Percentiles rank a stretch among this genome's conserved stretches.
Evolutionary conservation across 768 basidiomycete genomes (phyloP).

Genomic region (Tricholoma sp.): DNA sequence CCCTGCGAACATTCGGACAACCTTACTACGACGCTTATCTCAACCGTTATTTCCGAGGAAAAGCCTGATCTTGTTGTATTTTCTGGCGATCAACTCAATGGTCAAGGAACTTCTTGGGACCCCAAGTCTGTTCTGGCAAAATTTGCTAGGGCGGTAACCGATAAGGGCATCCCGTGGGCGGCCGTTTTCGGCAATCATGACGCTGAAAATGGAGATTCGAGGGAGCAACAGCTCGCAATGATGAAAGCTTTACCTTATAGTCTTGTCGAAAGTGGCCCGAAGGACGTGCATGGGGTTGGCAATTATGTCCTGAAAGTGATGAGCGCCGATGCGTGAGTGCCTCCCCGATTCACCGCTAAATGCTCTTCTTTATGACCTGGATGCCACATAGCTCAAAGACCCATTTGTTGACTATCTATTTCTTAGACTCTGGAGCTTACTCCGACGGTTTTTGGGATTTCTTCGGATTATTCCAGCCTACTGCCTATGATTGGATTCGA

Average conservation of each 20-base stretch:
- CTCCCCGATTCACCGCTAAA: background rate
- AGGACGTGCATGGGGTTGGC: constrained; percentile 81
- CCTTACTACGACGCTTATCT: constrained; percentile 70
- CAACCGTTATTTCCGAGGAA: constrained; percentile 66
- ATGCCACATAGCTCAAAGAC: constrained; percentile 60
- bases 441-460: constrained; percentile 53
- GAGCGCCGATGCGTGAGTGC: constrained; percentile 77
- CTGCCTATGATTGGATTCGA: constrained; percentile 84
- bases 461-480: constrained; percentile 59
- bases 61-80: constrained; percentile 92
- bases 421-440: constrained; percentile 86
- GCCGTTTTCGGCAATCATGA: constrained; percentile 96
- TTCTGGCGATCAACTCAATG: constrained; percentile 90
- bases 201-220: constrained; percentile 58
- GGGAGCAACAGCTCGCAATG: constrained; percentile 60
- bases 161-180: constrained; percentile 81
- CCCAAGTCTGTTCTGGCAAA: constrained; percentile 84
- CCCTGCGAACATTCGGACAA: constrained; percentile 65
- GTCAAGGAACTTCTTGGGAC: constrained; percentile 88
- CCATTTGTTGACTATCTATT: constrained; percentile 86
- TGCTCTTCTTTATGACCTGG: background rate
- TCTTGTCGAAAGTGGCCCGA: constrained; percentile 74
- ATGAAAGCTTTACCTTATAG: constrained; percentile 85
- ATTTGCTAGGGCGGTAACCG: constrained; percentile 73
- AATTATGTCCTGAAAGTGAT: constrained; percentile 86